phyloP scores from a whole-genome alignment of 2,329 filamentous ascomycete species.

The Sclerotinia nivalis region DNA sequence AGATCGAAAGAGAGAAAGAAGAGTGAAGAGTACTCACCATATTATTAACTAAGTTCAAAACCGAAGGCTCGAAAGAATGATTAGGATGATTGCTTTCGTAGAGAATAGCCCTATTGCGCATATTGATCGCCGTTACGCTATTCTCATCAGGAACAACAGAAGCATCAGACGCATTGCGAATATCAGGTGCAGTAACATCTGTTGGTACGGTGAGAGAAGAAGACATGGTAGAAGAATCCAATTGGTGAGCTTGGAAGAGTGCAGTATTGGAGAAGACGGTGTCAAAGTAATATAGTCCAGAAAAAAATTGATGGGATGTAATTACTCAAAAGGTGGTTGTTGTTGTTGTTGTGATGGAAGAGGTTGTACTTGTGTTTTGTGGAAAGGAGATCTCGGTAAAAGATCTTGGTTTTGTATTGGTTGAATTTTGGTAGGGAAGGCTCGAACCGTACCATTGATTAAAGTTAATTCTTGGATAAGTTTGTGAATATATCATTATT shows the following conservation, averaged over 20 bases:
- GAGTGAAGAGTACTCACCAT: not conserved
- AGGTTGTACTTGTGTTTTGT: not conserved
- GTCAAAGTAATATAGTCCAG: not conserved
- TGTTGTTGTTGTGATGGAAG: not conserved
- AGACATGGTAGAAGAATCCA: not conserved
- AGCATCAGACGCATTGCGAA: not conserved
- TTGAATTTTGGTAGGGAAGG: not conserved
- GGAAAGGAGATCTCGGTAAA: slow-evolving; percentile 15
- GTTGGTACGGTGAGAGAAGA: not conserved
- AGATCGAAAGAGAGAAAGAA: too few relatives aligned
- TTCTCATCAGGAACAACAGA: not conserved
- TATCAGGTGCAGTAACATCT: not conserved
- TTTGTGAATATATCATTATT: not conserved
- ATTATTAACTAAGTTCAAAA: not conserved
- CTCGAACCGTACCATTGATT: too few relatives aligned
- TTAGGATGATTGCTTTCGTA: not conserved
- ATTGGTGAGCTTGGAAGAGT: not conserved
- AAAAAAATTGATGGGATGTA: not conserved
- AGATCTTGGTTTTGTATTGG: not conserved
- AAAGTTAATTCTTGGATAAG: not conserved
- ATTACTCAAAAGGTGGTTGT: not conserved
- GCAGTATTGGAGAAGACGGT: not conserved
- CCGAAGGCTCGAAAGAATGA: not conserved
- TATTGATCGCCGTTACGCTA: slow-evolving; percentile 1
- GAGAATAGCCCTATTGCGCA: not conserved